Base-by-base conservation (phyloP, 2,329 filamentous ascomycete genomes). In the Botryosphaeria agaves region DNA sequence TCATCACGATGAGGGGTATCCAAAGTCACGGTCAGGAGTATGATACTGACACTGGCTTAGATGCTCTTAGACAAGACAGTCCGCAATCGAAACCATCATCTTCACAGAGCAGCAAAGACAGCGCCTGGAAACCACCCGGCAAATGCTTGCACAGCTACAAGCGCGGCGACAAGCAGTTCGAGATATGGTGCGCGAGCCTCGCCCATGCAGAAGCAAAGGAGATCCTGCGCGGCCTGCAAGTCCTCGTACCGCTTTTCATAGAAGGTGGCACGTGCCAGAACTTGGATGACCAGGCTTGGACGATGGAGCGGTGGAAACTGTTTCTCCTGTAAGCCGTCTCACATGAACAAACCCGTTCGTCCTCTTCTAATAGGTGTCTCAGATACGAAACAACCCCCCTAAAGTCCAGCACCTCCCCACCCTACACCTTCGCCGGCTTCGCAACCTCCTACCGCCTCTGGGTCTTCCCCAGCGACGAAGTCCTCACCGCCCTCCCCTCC, bases 391-490 rank as follows among this genome's bases (percentile, higher is more conserved):
- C 29, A 36, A 5, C 45, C 45, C 5, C 42, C 41, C 34, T 47
- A 25, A 52, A 34, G 14, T 14, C 51, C 62, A 7, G 56, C 53
- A 7, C 61, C 57, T 31, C 65, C 62, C 9, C n/a, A n/a, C 59
- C 67, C n/a, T 93, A 94, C 50, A 69, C 72, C 3, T 81, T 98
- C 40, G 74, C 82, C 20, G 89, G 89, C 34, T 95, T 91, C 53
- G 76, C 78, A 11, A 95, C 87, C 1, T 76, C 87, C 19, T 94
- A 94, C 54, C 74, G 82, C 29, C 87, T 84, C 57, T 93, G 78
- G 62, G 58, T 64, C 35, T 69, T 55, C 38, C 72, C 70, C 36
- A 63, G 47, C 3, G 38, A 55, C 33, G 54, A 57, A 29, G 49
- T 53, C 34, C 46, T 49, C 11, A 52, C 45, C 14, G 46, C 52